Base-by-base conservation (phyloP, 2,329 filamentous ascomycete genomes). In the Fusarium pseudograminearum region DNA sequence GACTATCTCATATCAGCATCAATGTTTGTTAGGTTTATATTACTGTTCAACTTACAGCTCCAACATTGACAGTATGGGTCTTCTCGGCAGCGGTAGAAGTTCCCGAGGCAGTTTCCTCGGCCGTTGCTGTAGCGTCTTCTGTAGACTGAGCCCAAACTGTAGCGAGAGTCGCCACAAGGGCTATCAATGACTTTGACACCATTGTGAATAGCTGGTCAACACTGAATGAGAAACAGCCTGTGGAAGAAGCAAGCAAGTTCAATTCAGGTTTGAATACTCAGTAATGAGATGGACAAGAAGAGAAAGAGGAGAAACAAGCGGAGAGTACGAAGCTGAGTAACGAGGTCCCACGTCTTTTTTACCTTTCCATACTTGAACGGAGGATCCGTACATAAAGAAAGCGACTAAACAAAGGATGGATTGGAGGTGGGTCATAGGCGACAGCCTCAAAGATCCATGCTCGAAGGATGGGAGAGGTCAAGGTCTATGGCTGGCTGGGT, bases 21-120 rank as follows among this genome's bases (percentile, higher is more conserved):
- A 30, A n/a, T 36, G 20, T 38, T 20, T 18, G 26, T 10, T 11
- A 7, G 28, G 11, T n/a, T n/a, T n/a, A 14, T 38, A 2, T 31
- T 9, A 41, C 7, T 26, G 6, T 15, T 65, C 2, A 16, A 69
- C 73, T 46, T 30, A 75, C 73, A 34, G 73, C 70, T 67, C 73
- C 73, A 34, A 75, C 73, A 48, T 65, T 71, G 24, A 75, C 55
- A 18, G 73, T 75, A 44, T 75, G 72, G 42, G 73, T 75, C 44
- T 65, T 65, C 8, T 57, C 46, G 33, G 60, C 72, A 24, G 53
- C 55, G n/a, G 61, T 44, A 18, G 72, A 50, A 14, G 73, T 73
- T 26, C 65, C 48, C 4, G 73, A 67, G 4, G 63, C 61, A 38
- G 63, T 36, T 24, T 69, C 59, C 12, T 61, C 62, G 9, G 48